phyloP scores from a whole-genome alignment of 352 stramenopile genomes.

The Globisporangium emineosum region DNA sequence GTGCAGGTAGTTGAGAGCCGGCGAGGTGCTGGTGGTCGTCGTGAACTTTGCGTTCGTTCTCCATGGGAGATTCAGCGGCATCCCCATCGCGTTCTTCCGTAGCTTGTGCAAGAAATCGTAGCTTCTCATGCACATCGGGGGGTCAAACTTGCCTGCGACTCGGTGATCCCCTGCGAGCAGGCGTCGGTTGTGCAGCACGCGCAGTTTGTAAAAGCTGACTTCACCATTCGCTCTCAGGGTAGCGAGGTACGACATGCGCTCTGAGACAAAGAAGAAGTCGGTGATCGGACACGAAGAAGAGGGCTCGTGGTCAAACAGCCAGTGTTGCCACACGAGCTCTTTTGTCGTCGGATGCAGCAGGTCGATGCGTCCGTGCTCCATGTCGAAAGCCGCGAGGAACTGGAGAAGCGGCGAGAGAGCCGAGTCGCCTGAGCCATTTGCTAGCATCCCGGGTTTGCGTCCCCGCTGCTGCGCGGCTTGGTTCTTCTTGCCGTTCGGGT shows the following conservation, averaged over 20 bases:
- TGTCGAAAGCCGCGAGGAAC: constrained; percentile 13
- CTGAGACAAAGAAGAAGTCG: constrained; percentile 20
- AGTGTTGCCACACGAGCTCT: constrained; percentile 19
- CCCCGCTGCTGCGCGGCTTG: not conserved
- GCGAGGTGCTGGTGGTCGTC: not conserved
- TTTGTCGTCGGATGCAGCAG: constrained; percentile 15
- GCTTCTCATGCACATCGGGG: not conserved
- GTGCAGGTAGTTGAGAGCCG: constrained; percentile 12
- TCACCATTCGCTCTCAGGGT: constrained; percentile 4
- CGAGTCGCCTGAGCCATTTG: not conserved
- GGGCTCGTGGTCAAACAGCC: not conserved
- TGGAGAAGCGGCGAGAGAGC: constrained; percentile 1
- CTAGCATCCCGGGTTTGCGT: not conserved
- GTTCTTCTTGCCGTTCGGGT: constrained; percentile 14
- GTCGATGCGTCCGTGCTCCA: not conserved
- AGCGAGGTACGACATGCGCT: constrained; percentile 15
- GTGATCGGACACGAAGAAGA: not conserved
- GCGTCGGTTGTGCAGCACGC: constrained; percentile 19
- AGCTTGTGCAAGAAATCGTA: not conserved
- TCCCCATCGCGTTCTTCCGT: constrained; percentile 1
- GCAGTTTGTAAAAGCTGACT: constrained; percentile 19
- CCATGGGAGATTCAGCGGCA: not conserved
- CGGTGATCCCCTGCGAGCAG: constrained; percentile 18
- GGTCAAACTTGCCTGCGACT: constrained; percentile 1
- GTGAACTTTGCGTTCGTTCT: not conserved